These are phyloP conservation scores for Pythium brachiatum DNA, from an alignment of 352 stramenopile species.

Conservation along the genomic window DNA sequence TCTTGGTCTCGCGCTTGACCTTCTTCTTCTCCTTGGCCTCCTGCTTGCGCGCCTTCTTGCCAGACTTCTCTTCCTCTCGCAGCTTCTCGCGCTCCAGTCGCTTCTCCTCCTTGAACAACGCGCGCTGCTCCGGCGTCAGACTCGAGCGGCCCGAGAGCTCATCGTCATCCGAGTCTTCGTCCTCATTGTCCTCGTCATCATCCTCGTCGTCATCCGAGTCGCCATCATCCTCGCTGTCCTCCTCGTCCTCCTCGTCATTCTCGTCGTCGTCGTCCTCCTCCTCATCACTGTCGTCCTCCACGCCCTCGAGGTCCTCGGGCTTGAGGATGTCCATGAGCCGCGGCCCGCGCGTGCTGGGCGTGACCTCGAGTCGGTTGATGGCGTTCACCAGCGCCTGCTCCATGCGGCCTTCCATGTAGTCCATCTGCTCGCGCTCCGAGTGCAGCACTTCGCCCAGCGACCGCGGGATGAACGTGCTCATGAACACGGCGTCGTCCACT, in stretches of 20 bases:
- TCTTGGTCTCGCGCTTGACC: conserved; percentile 94
- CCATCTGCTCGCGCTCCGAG: conserved; percentile 83
- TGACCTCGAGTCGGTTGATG: conserved; percentile 75
- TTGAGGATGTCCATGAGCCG: conserved; percentile 77
- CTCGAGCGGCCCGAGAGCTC: conserved; percentile 35
- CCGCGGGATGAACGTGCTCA: conserved; percentile 92
- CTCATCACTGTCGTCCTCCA: conserved; percentile 38
- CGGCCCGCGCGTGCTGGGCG: conserved; percentile 30
- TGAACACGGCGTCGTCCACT: conserved; percentile 93
- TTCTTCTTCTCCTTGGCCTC: conserved; percentile 93
- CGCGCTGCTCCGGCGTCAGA: conserved; percentile 82
- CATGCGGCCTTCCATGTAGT: conserved; percentile 84
- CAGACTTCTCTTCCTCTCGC: conserved; percentile 53
- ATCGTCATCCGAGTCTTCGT: conserved; percentile 24
- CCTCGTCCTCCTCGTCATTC: conserved; percentile 39
- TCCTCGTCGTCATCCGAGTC: conserved; percentile 64
- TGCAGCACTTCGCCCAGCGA: conserved; percentile 93
- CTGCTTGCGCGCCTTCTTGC: conserved; percentile 95
- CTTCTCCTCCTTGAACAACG: conserved; percentile 82
- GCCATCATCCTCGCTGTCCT: conserved; percentile 42
- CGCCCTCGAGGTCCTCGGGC: conserved; percentile 51
- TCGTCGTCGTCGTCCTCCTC: conserved; percentile 51
- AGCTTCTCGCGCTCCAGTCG: conserved; percentile 60
- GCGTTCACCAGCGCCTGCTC: conserved; percentile 77
- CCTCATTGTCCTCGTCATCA: conserved; percentile 27